phyloP scores from a whole-genome alignment of 257 asterid species.

The Jacaranda mimosifolia region DNA sequence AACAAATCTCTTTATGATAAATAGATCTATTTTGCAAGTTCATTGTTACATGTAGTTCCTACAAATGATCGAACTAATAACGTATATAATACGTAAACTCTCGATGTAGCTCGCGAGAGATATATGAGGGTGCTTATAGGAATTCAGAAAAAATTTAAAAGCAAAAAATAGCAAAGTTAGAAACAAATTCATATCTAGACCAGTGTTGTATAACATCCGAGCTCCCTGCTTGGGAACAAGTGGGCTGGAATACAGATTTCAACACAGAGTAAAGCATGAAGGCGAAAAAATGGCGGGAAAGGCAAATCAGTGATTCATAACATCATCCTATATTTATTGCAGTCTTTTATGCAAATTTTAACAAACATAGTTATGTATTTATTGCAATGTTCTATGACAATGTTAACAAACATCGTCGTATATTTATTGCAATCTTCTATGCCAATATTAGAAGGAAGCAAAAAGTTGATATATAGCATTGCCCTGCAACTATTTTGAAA shows the following conservation, averaged over 20 bases:
- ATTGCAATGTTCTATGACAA: background rate
- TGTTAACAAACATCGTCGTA: background rate
- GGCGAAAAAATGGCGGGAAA: background rate
- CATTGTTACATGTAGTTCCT: too few relatives aligned
- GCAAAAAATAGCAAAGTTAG: too few relatives aligned
- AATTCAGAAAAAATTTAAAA: too few relatives aligned
- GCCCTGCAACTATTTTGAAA: background rate
- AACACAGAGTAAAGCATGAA: background rate
- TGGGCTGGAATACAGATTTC: background rate
- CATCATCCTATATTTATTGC: background rate
- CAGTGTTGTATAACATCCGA: background rate
- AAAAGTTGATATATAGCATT: slow-evolving; percentile 7
- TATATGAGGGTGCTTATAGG: too few relatives aligned
- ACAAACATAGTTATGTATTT: too few relatives aligned
- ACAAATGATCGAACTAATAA: too few relatives aligned
- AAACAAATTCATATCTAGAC: slow-evolving; percentile 17
- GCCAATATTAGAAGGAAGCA: background rate
- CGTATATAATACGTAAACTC: too few relatives aligned
- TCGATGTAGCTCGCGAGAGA: too few relatives aligned
- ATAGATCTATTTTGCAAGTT: too few relatives aligned
- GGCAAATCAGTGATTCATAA: background rate
- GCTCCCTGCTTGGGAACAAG: background rate
- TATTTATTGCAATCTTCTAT: background rate
- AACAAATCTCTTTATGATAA: too few relatives aligned
- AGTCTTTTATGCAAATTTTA: too few relatives aligned